Base-by-base conservation (phyloP, 2,329 filamentous ascomycete species). In the Colletotrichum godetiae region DNA sequence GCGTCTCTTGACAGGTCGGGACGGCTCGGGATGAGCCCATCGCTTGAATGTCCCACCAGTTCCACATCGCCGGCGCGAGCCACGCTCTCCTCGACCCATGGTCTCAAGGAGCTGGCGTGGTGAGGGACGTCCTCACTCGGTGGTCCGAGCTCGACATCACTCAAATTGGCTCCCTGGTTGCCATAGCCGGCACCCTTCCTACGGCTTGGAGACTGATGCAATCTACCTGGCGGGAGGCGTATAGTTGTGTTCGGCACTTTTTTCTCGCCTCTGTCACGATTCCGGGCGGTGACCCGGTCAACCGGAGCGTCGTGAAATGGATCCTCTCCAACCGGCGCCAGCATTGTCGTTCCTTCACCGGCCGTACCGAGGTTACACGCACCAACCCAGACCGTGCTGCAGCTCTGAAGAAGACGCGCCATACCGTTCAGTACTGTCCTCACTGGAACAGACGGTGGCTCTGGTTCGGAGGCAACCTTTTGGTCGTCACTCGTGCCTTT, bases 361-460 rank as follows among this genome's bases (percentile, higher is more conserved):
- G 85, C 4, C 81, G 83, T 29, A 87, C 85, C 5, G 81, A 85
- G 59, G 70, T 82, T 7, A 79, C 78, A 13, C 75, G 79, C 6
- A 74, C 79, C 24, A 76, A 77, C 15, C 73, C 80, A 19, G 84
- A 85, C 46, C 80, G 83, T 4, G 84, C 81, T 4, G 82, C 82
- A 0, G 81, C 82, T 15, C 78, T 85, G 2, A 86, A 84, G 72
- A 85, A 84, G 77, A 84, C 82, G 15, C 79, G 79, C 11, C 80
- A 84, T 55, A 78, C 82, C 1, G 78, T 86, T 2, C 83, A 86
- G 71, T 87, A 86, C 60, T 79, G 82, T 6, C 86, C 86, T 0
- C 85, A 86, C 61, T 87, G 84, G 77, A 81, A 83, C 19, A 80
- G 82, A 1, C 78, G 82, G 8, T 86, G 86, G 84, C 88, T 92